Conservation (phyloP, 2,329 filamentous ascomycete genomes). For the Fusarium brevicatenulatum region DNA sequence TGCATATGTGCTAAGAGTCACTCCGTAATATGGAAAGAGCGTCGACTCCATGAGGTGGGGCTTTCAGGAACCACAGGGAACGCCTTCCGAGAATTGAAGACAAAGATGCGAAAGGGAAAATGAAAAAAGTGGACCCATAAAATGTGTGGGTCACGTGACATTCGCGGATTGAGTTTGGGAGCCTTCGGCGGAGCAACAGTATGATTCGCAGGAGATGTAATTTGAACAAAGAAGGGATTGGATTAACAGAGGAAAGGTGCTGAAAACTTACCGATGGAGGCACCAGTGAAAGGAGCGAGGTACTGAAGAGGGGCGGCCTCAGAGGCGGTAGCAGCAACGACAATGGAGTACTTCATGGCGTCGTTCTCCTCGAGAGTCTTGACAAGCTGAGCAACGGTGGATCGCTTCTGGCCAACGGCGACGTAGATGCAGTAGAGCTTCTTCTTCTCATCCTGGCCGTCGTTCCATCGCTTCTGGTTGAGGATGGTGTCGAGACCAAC, state of each 20-base stretch:
- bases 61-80: no score
- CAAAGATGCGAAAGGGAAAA: no score
- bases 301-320: conserved; percentile 97
- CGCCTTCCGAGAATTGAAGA: no score
- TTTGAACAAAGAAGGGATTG: no score
- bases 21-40: no score
- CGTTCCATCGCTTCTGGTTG: conserved; percentile 99
- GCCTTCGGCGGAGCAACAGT: no score
- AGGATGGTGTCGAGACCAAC: conserved; percentile 98
- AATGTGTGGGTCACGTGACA: no score
- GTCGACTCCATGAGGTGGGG: no score
- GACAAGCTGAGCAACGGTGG: conserved; percentile 98
- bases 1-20: no score
- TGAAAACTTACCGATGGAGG: conserved; percentile 44
- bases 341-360: conserved; percentile 96
- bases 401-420: conserved; percentile 98
- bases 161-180: no score
- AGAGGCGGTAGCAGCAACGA: conserved; percentile 96
- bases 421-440: conserved; percentile 99
- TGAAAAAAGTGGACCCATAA: no score
- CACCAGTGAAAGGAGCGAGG: conserved; percentile 90
- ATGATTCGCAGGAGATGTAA: no score
- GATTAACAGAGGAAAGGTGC: background rate
- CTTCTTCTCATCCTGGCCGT: conserved; percentile 84
- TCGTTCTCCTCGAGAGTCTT: conserved; percentile 99